Evolutionary conservation across 768 basidiomycete species (phyloP), one percentile per base, ranked within the genome.

Genomic region (Clavaria fumosa): DNA sequence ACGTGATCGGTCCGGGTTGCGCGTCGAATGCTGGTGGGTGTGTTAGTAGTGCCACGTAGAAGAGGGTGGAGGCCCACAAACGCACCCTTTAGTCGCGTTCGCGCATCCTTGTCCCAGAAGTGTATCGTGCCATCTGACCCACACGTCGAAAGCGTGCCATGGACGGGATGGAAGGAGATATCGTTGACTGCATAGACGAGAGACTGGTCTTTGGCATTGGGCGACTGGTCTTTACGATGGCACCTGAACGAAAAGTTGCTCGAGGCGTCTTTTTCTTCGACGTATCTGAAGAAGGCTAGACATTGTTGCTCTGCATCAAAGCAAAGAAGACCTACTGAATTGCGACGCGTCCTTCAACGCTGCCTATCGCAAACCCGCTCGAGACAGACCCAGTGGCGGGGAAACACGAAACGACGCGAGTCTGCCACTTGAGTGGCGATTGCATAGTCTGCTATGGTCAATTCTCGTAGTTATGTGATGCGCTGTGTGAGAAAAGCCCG

Each of bases 361-460:
- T 86, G 22, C 85, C 85, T 3, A 88, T 69, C 0, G 83, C 83
- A 46, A 84, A 89, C 4, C 83, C 82, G 45, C 72, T 76, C 39
- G 51, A 71, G 5, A 58, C n/a, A n/a, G n/a, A n/a, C n/a, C n/a
- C 31, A 11, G 75, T 69, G 4, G 76, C 69, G 11, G 79, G 78
- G 51, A 88, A 86, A 52, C 83, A 88, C 4, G 83, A 73, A 10
- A 88, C 70, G 4, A 83, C 79, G 23, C 88, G 73, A 10, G 86
- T 90, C 60, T 93, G 88, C 83, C 82, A 89, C 52, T 93, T 95
- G 42, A 97, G 58, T 1, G 93, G 89, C 1, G 89, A 93, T 18
- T 63, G 58, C 43, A 86, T 78, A 17, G 72, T 77, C 85, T 93
- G 47, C 31, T 7, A 40, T 7, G 28, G 4, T 22, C 9, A 1